A percentile compares a stretch with the other conserved stretches of the same genome.
Conservation (phyloP, 352 stramenopile genomes). For the Phytopythium vexans region DNA sequence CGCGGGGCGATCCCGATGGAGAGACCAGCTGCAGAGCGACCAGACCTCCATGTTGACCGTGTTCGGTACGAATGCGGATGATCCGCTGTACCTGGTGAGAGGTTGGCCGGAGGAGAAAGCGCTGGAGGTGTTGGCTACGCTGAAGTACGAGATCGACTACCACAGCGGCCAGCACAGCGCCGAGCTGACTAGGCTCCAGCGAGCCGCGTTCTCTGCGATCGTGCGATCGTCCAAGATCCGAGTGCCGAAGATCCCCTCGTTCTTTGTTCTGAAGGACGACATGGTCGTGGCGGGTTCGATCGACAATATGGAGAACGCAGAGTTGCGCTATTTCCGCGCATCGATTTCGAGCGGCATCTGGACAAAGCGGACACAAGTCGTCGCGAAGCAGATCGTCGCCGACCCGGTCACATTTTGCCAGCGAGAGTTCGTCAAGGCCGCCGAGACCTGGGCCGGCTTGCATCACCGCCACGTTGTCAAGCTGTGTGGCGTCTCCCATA, state of each 20-base stretch:
- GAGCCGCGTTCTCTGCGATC: slow-evolving; percentile 20
- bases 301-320: slow-evolving; percentile 14
- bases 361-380: slow-evolving; percentile 23
- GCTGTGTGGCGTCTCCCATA: slow-evolving; percentile 41
- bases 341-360: no score
- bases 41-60: slow-evolving; percentile 15
- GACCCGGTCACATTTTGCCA: slow-evolving; percentile 13
- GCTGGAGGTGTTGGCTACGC: slow-evolving; percentile 13
- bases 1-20: neutral
- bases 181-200: slow-evolving; percentile 11
- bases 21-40: slow-evolving; percentile 10
- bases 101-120: neutral
- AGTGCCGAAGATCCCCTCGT: slow-evolving; percentile 15
- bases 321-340: slow-evolving; percentile 9
- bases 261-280: slow-evolving; percentile 23
- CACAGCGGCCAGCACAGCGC: slow-evolving; percentile 15
- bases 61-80: no score
- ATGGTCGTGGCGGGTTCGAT: slow-evolving; percentile 8
- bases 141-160: slow-evolving; percentile 26
- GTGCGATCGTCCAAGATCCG: slow-evolving; percentile 16
- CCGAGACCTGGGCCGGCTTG: slow-evolving; percentile 31
- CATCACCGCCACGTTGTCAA: slow-evolving; percentile 37
- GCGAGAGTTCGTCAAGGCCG: slow-evolving; percentile 29
- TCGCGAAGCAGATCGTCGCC: slow-evolving; percentile 34
- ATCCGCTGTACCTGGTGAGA: slow-evolving; percentile 3